A percentile compares a stretch with the other conserved stretches of the same genome.
These are phyloP conservation scores for Salix dunnii DNA, from an alignment of 345 rosid species.

Conservation along the genomic window DNA sequence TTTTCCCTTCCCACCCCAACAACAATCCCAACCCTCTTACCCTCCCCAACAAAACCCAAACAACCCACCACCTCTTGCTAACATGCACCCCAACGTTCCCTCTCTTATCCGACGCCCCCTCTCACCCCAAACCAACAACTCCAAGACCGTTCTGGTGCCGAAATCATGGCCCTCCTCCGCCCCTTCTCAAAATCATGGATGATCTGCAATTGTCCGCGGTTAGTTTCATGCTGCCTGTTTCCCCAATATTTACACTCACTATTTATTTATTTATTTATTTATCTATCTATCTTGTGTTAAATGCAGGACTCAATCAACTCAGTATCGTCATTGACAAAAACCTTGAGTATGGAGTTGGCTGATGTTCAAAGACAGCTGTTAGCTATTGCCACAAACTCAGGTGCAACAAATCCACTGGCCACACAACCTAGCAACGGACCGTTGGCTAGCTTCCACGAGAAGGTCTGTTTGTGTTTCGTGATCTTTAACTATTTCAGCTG, in stretches of 20 bases:
- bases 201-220: not conserved
- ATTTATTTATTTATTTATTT: not conserved
- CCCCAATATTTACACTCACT: not conserved
- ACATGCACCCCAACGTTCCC: constrained; percentile 26
- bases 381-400: constrained; percentile 61
- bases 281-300: not conserved
- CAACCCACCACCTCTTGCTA: constrained; percentile 9
- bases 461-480: constrained; percentile 37
- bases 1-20: constrained; percentile 26
- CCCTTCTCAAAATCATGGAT: not conserved
- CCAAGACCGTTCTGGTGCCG: constrained; percentile 43
- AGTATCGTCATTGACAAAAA: constrained; percentile 59
- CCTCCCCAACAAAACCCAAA: constrained; percentile 10
- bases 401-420: constrained; percentile 45
- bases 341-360: constrained; percentile 71
- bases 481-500: not conserved
- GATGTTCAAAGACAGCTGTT: constrained; percentile 71
- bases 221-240: not conserved
- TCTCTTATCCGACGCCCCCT: constrained; percentile 38
- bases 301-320: constrained; percentile 78
- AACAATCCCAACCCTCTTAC: constrained; percentile 12
- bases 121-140: constrained; percentile 22
- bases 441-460: constrained; percentile 53
- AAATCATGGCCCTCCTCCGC: constrained; percentile 60
- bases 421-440: constrained; percentile 67